Percentiles rank a stretch among this genome's conserved stretches.
Evolutionary conservation across 1,284 basidiomycete genomes (phyloP).

Genomic region (Melampsora americana): DNA sequence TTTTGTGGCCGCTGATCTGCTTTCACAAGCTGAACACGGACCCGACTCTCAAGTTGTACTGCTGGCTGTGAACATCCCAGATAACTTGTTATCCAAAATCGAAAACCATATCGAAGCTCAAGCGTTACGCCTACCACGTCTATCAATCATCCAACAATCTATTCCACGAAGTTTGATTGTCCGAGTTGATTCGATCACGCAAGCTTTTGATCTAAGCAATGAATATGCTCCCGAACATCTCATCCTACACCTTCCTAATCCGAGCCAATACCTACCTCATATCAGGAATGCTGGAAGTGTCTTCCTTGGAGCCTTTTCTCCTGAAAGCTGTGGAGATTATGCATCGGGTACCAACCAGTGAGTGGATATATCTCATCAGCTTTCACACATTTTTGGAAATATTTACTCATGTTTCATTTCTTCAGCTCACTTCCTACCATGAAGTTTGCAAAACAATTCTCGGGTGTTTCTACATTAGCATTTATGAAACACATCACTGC

Average conservation of each 20-base stretch:
- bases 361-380: constrained; percentile 58
- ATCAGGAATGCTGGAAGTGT: constrained; percentile 92
- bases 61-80: constrained; percentile 70
- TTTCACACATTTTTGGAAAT: neutral
- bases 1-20: constrained; percentile 91
- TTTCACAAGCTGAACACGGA: constrained; percentile 95
- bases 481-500: constrained; percentile 99
- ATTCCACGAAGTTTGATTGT: constrained; percentile 89
- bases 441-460: constrained; percentile 94
- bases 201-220: constrained; percentile 86
- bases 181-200: constrained; percentile 64
- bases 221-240: constrained; percentile 97
- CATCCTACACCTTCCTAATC: constrained; percentile 77
- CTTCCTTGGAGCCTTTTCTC: constrained; percentile 89
- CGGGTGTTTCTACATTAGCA: constrained; percentile 91
- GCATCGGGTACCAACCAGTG: constrained; percentile 94
- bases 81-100: constrained; percentile 67
- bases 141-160: constrained; percentile 85
- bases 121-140: constrained; percentile 78
- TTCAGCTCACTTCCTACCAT: constrained; percentile 55
- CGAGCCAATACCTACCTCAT: constrained; percentile 64
- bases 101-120: constrained; percentile 83
- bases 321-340: constrained; percentile 97
- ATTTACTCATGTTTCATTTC: neutral
- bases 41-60: constrained; percentile 96